Percentiles rank a stretch among this genome's conserved stretches.
These are phyloP conservation scores for Arthroderma sp. DNA, from an alignment of 2,329 filamentous ascomycete genomes.

Conservation along the genomic window DNA sequence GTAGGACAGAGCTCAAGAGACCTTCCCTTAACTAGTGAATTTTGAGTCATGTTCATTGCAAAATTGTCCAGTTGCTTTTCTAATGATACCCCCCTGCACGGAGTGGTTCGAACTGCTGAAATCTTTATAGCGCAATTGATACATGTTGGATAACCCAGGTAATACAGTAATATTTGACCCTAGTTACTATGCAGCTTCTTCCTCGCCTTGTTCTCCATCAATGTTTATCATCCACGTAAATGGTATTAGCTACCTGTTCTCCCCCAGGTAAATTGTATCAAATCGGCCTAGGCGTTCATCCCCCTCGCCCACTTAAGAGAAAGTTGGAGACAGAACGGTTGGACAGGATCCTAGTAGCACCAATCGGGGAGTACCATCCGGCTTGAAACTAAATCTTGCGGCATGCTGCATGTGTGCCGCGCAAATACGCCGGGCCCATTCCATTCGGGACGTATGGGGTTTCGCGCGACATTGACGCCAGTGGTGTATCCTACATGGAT, in stretches of 20 bases:
- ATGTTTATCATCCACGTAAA: no score
- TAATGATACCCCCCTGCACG: not conserved
- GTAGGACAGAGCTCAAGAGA: constrained; percentile 21
- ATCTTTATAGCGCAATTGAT: no score
- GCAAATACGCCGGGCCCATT: not conserved
- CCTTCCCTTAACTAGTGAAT: constrained; percentile 15
- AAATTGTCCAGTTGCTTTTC: not conserved
- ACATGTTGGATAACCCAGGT: no score
- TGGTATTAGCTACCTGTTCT: no score
- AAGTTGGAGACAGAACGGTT: no score
- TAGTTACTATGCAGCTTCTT: not conserved
- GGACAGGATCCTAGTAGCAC: no score
- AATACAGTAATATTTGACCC: not conserved
- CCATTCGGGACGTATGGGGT: not conserved
- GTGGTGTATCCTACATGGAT: not conserved
- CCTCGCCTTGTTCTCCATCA: not conserved
- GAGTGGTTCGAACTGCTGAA: no score
- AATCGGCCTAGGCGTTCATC: no score
- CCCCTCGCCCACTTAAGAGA: no score
- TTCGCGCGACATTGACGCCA: not conserved
- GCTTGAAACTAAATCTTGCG: not conserved
- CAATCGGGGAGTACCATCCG: not conserved
- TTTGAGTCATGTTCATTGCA: constrained; percentile 1
- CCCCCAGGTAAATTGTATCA: no score
- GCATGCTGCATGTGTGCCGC: not conserved